phyloP scores from a whole-genome alignment of 305 asterid species.

The Rubia occidens region DNA sequence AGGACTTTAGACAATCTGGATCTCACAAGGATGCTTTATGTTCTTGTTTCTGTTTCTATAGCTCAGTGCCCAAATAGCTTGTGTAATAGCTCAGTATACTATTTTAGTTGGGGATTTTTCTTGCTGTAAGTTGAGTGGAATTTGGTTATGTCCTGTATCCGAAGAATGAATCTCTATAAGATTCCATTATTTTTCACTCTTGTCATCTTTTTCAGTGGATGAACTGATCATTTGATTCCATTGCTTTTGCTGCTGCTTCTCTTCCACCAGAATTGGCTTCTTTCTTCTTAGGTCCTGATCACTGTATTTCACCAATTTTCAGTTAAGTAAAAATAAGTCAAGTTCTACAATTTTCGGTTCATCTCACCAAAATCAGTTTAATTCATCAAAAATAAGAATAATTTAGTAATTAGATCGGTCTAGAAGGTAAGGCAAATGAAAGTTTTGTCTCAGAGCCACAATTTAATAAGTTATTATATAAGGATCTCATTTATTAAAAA shows the following conservation, averaged over 20 bases:
- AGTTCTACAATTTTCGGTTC: too few relatives aligned
- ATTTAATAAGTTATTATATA: too few relatives aligned
- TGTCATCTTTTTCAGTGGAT: neutral
- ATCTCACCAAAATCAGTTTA: too few relatives aligned
- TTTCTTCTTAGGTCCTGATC: neutral
- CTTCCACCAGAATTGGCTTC: neutral
- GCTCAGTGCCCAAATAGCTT: conserved; percentile 5
- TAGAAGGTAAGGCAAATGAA: too few relatives aligned
- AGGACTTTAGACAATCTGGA: conserved; percentile 23
- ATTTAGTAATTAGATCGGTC: too few relatives aligned
- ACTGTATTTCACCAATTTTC: neutral
- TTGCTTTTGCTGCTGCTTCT: neutral
- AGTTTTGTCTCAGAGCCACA: too few relatives aligned
- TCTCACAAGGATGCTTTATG: neutral
- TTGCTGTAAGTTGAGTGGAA: neutral
- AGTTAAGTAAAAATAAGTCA: neutral
- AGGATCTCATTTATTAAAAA: too few relatives aligned
- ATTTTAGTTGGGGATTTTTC: neutral
- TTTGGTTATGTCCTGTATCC: neutral
- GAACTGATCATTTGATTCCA: neutral
- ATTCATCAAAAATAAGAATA: too few relatives aligned
- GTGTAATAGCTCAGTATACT: neutral
- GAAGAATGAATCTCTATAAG: neutral
- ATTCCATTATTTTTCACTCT: too few relatives aligned
- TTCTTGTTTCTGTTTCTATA: conserved; percentile 1